phyloP scores from a whole-genome alignment of 805 yeast genomes.

The Saccharomycopsis schoenii region DNA sequence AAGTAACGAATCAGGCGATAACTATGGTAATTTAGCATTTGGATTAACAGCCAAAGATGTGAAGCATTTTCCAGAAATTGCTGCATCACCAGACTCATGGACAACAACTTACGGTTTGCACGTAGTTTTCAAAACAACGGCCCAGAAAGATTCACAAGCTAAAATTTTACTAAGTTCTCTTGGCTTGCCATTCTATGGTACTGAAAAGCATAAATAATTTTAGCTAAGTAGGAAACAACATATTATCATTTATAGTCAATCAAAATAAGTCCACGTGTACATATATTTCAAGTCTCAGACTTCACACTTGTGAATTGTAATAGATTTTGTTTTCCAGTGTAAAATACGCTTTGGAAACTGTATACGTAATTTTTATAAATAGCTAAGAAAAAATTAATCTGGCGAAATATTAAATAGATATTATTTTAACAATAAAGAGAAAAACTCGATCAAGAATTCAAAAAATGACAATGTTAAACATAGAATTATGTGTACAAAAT shows the following conservation, averaged over 20 bases:
- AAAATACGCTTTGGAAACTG: too few species aligned
- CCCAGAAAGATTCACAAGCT: slow-evolving; percentile 86
- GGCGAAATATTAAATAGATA: too few species aligned
- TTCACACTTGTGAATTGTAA: background rate
- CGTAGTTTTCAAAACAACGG: slow-evolving; percentile 75
- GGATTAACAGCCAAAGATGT: slow-evolving; percentile 74
- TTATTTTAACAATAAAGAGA: too few species aligned
- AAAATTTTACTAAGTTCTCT: slow-evolving; percentile 71
- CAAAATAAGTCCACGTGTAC: background rate
- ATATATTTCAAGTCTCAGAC: background rate
- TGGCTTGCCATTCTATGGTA: slow-evolving; percentile 68
- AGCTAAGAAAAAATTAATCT: too few species aligned
- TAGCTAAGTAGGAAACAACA: background rate
- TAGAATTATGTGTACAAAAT: too few species aligned
- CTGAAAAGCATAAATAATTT: slow-evolving; percentile 28
- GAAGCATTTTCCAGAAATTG: slow-evolving; percentile 86
- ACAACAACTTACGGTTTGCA: slow-evolving; percentile 81
- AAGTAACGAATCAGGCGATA: slow-evolving; percentile 64
- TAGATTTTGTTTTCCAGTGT: background rate
- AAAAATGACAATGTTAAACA: too few species aligned
- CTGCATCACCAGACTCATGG: slow-evolving; percentile 82
- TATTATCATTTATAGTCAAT: background rate
- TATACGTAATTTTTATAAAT: too few species aligned
- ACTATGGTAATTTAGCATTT: slow-evolving; percentile 74
- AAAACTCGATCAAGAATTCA: too few species aligned